Conservation (phyloP, 2,329 filamentous ascomycete species). For the Ascochyta viciae-villosae region DNA sequence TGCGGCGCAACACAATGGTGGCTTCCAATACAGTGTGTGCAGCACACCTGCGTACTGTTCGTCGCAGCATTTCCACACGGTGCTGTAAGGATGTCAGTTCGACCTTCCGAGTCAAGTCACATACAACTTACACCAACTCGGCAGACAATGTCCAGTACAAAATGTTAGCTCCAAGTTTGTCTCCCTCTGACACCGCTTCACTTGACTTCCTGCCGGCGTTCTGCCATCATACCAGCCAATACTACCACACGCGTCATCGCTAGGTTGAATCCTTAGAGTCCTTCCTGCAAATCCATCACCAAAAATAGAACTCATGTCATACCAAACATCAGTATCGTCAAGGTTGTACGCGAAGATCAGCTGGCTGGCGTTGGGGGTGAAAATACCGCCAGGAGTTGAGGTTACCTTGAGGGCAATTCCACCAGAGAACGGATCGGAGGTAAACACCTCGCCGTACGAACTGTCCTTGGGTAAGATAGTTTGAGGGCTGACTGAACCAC, state of each 20-base stretch:
- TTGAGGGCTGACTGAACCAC: slow-evolving; percentile 24
- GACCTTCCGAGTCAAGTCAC: neutral
- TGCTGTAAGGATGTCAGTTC: neutral
- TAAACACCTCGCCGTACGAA: slow-evolving; percentile 37
- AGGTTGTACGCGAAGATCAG: slow-evolving; percentile 40
- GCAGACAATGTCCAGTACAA: slow-evolving; percentile 39
- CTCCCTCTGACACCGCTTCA: slow-evolving; percentile 29
- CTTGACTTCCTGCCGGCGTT: slow-evolving; percentile 32
- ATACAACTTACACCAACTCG: slow-evolving; percentile 37
- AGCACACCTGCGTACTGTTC: slow-evolving; percentile 21
- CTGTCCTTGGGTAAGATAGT: slow-evolving; percentile 26
- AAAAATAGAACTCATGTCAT: slow-evolving; percentile 39
- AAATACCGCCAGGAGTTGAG: slow-evolving; percentile 27
- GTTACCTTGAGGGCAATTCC: slow-evolving; percentile 38
- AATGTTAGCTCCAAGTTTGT: slow-evolving; percentile 38
- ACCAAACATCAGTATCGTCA: slow-evolving; percentile 33
- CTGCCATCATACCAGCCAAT: slow-evolving; percentile 36
- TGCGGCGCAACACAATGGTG: slow-evolving; percentile 30
- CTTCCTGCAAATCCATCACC: slow-evolving; percentile 37
- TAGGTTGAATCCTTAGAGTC: slow-evolving; percentile 34
- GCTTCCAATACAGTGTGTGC: slow-evolving; percentile 34
- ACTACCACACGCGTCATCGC: slow-evolving; percentile 28
- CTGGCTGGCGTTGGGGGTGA: slow-evolving; percentile 39
- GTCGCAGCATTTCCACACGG: slow-evolving; percentile 25
- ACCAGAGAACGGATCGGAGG: slow-evolving; percentile 27